Conservation (phyloP, 129 eudicot species). For the Rutidosis leptorrhynchoides region DNA sequence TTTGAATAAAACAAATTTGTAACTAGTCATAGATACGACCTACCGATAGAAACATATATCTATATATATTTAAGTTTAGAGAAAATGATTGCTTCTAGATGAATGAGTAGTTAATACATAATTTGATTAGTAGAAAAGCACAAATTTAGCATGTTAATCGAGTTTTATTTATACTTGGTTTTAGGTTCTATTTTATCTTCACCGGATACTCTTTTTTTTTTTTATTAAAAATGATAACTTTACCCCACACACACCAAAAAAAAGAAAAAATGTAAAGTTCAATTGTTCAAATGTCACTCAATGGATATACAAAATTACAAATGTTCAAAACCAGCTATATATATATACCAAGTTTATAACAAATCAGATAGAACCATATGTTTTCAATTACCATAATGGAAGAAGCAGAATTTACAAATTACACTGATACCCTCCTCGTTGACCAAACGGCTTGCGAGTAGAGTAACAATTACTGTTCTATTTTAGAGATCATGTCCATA, state of each 20-base stretch:
- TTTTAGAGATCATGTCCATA: neutral
- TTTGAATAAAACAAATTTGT: too few species aligned
- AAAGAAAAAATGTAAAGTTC: too few species aligned
- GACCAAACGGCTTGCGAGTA: slow-evolving; percentile 3
- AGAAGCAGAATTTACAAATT: slow-evolving; percentile 6
- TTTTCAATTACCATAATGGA: neutral
- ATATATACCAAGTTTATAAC: too few species aligned
- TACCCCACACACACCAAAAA: neutral
- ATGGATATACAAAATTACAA: neutral
- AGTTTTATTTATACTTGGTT: neutral
- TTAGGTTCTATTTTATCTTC: neutral
- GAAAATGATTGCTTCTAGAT: neutral
- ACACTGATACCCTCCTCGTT: slow-evolving; percentile 10
- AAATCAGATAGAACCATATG: neutral
- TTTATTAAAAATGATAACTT: too few species aligned
- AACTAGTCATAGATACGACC: neutral
- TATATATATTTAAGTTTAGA: neutral
- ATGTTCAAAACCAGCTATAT: neutral
- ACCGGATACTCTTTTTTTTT: too few species aligned
- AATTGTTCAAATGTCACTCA: neutral
- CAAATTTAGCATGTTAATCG: neutral
- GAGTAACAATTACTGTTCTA: neutral
- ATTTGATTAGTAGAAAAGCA: neutral
- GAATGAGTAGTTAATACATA: neutral
- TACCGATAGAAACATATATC: neutral